Percentiles rank a stretch among this genome's conserved stretches.
These are phyloP conservation scores for Fusarium protoensiforme DNA, from an alignment of 2,329 filamentous ascomycete species.

Conservation along the genomic window DNA sequence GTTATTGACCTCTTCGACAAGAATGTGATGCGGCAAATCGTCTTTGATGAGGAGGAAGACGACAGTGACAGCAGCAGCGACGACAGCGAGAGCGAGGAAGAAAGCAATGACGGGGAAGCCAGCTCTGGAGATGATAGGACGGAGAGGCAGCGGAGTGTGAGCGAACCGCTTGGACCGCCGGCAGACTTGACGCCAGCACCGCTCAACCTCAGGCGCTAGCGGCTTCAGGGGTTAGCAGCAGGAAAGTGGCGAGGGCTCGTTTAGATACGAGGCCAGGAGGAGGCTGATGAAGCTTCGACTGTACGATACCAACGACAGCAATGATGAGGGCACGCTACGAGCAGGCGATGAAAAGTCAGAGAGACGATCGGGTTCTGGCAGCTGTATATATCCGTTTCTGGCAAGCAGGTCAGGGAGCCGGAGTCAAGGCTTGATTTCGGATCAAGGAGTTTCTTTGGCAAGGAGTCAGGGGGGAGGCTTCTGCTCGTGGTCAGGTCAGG, in stretches of 20 bases:
- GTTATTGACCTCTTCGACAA: slow-evolving; percentile 96
- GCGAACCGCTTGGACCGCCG: slow-evolving; percentile 52
- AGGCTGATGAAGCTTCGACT: slow-evolving; percentile 24
- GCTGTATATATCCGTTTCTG: slow-evolving; percentile 25
- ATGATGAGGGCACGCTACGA: slow-evolving; percentile 19
- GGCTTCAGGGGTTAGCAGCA: not conserved
- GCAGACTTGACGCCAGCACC: slow-evolving; percentile 49
- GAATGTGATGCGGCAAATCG: slow-evolving; percentile 83
- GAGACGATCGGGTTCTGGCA: slow-evolving; percentile 7
- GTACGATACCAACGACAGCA: slow-evolving; percentile 32
- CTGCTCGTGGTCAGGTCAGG: not conserved
- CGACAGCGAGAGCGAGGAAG: slow-evolving; percentile 64
- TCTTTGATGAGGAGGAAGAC: slow-evolving; percentile 70
- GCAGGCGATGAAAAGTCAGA: not conserved
- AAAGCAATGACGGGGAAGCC: slow-evolving; percentile 57
- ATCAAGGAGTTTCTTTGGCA: slow-evolving; percentile 30
- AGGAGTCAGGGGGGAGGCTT: slow-evolving; percentile 9
- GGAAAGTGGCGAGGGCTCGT: not conserved
- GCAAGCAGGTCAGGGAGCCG: slow-evolving; percentile 6
- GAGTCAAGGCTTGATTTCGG: slow-evolving; percentile 12
- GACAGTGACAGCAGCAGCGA: slow-evolving; percentile 70
- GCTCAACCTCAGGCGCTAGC: slow-evolving; percentile 46
- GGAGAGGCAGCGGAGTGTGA: slow-evolving; percentile 67
- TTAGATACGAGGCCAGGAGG: not conserved
- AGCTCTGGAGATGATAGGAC: slow-evolving; percentile 65